Base-by-base conservation (phyloP, 1,139 yeast genomes). In the Candida sanyaensis region DNA sequence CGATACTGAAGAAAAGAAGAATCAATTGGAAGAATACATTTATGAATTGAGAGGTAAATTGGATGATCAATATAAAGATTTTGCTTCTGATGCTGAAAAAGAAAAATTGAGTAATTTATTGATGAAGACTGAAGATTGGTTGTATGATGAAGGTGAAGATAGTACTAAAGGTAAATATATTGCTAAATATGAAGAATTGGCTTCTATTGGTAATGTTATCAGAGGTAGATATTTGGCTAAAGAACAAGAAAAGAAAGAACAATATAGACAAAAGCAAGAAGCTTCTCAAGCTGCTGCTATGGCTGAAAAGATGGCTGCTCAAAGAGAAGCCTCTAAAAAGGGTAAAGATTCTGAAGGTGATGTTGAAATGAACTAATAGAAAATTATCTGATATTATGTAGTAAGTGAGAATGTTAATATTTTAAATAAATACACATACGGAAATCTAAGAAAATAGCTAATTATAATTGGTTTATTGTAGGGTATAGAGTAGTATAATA, bases 1-100 rank as follows among this genome's bases (percentile, higher is more conserved):
- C 60, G 98, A 93, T 77, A 95, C 99, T 58, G 99, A 93, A 79
- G 98, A 93, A 77, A 90, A 92, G 75, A 93, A 93, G 88, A 93
- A 93, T 71, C 95, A 97, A 58, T 82, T 95, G 56, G 99, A 93
- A 80, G 99, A 93, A 79, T 93, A 93, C 82, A 93, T 95, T 65
- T 93, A 93, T 77, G 96, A 90, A 63, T 84, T 93, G 72, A 89
- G 99, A 79, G 96, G 96, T 68, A 93, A 95, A 79, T 81, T 95
- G 65, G 97, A 92, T 53, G 99, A 91, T 50, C 86, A 86, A 65
- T 93, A 92, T 71, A 81, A 90, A 60, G 86, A 80, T 59, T 93
- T 92, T 66, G 97, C 98, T 55, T 80, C 86, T 57, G 95, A 86
- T 52, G 91, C 84, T 63, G 99, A 93, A 80, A 93, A 92, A 83